Conservation (phyloP, 257 asterid genomes). For the Marsdenia floribunda region DNA sequence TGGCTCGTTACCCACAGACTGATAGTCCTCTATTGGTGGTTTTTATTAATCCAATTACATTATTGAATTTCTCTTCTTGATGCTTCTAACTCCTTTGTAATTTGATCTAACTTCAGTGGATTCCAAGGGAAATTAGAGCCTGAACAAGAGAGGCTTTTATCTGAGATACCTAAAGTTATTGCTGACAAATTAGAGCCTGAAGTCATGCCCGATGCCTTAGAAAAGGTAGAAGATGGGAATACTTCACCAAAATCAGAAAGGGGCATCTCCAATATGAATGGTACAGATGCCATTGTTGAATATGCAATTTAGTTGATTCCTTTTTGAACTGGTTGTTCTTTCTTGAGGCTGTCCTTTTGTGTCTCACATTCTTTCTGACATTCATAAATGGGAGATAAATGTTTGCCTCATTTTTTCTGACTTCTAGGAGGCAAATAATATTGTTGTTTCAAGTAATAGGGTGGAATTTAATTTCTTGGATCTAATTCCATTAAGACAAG, state of each 20-base stretch:
- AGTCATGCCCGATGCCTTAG: slow-evolving; percentile 21
- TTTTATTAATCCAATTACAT: neutral
- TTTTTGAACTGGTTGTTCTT: neutral
- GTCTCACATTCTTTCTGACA: neutral
- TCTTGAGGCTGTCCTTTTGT: neutral
- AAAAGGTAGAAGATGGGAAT: slow-evolving; percentile 34
- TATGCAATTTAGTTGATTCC: slow-evolving; percentile 4
- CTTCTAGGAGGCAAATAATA: neutral
- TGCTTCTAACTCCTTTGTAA: slow-evolving; percentile 10
- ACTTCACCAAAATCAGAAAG: slow-evolving; percentile 44
- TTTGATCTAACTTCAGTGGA: slow-evolving; percentile 56
- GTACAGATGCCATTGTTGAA: slow-evolving; percentile 57
- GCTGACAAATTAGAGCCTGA: slow-evolving; percentile 67
- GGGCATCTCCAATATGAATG: slow-evolving; percentile 41
- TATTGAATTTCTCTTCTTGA: neutral
- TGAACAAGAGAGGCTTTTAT: slow-evolving; percentile 61
- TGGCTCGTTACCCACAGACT: neutral
- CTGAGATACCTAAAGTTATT: slow-evolving; percentile 55
- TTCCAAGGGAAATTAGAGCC: slow-evolving; percentile 64
- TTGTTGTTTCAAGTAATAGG: neutral
- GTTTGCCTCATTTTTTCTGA: neutral
- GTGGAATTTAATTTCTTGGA: neutral
- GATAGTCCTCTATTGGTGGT: neutral
- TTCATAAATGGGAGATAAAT: neutral
- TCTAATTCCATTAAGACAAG: neutral